phyloP scores from a whole-genome alignment of 2,329 filamentous ascomycete species.

The Pezicula rhizophila region DNA sequence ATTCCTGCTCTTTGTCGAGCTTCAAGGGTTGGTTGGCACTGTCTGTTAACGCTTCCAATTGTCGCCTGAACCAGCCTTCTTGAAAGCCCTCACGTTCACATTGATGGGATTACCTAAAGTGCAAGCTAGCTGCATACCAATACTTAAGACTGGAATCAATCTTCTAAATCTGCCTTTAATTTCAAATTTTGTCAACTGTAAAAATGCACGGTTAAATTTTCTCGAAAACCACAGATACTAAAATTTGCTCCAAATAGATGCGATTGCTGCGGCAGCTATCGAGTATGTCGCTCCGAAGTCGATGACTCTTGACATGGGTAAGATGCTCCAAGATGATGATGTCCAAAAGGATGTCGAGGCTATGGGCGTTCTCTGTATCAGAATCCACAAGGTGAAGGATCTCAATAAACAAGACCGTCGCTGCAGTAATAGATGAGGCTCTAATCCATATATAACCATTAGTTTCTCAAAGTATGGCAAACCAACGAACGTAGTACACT shows the following conservation, averaged over 20 bases:
- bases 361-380: slow-evolving; percentile 83
- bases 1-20: slow-evolving; percentile 55
- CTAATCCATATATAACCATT: slow-evolving; percentile 91
- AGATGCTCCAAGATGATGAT: slow-evolving; percentile 85
- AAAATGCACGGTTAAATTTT: neutral
- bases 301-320: slow-evolving; percentile 84
- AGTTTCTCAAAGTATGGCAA: slow-evolving; percentile 96
- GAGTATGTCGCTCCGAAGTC: slow-evolving; percentile 95
- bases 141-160: slow-evolving; percentile 87
- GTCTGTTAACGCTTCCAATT: slow-evolving; percentile 77
- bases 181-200: slow-evolving; percentile 87
- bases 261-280: slow-evolving; percentile 63
- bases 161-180: slow-evolving; percentile 88
- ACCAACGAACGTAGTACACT: slow-evolving; percentile 94
- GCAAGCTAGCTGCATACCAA: slow-evolving; percentile 81
- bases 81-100: slow-evolving; percentile 88
- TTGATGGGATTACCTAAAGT: slow-evolving; percentile 92
- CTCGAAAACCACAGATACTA: neutral
- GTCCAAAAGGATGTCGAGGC: slow-evolving; percentile 86
- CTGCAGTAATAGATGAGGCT: slow-evolving; percentile 79
- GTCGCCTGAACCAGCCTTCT: slow-evolving; percentile 83
- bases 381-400: slow-evolving; percentile 80
- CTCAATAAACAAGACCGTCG: slow-evolving; percentile 87
- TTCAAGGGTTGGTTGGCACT: slow-evolving; percentile 86
- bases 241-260: slow-evolving; percentile 1